Conservation (phyloP, 257 asterid genomes). For the Rehmannia glutinosa region DNA sequence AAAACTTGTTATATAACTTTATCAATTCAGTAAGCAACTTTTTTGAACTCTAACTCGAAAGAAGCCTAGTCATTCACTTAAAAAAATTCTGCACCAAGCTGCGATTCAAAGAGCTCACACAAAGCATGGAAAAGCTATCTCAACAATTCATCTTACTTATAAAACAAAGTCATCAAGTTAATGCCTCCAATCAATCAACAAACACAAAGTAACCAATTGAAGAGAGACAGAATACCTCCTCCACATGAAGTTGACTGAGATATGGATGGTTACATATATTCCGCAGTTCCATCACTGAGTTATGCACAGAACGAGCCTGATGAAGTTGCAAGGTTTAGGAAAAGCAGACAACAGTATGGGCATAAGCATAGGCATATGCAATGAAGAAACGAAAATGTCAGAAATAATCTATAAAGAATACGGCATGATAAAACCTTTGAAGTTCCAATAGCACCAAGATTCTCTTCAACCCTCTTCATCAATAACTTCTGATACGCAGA, state of each 20-base stretch:
- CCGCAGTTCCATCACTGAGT: slow-evolving; percentile 98
- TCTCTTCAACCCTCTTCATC: slow-evolving; percentile 97
- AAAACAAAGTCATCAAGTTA: slow-evolving; percentile 3
- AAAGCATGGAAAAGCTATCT: neutral
- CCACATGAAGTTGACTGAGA: slow-evolving; percentile 98
- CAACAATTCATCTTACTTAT: neutral
- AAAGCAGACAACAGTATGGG: slow-evolving; percentile 6
- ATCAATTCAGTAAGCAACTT: slow-evolving; percentile 5
- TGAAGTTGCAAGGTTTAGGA: slow-evolving; percentile 17
- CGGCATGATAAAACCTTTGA: slow-evolving; percentile 58
- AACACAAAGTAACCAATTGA: neutral
- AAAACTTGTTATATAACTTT: neutral
- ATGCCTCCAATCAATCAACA: neutral
- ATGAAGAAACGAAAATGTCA: slow-evolving; percentile 4
- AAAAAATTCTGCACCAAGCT: slow-evolving; percentile 6
- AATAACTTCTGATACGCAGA: slow-evolving; percentile 89
- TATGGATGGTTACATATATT: slow-evolving; percentile 99
- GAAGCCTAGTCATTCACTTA: slow-evolving; percentile 4
- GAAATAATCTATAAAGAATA: slow-evolving; percentile 8
- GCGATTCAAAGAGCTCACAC: neutral
- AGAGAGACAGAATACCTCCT: slow-evolving; percentile 63
- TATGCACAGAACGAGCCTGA: slow-evolving; percentile 95
- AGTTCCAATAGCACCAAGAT: slow-evolving; percentile 95
- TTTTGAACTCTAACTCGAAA: neutral
- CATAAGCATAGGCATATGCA: neutral